A percentile compares a stretch with the other conserved stretches of the same genome.
These are phyloP conservation scores for Grifola frondosa DNA, from an alignment of 1,284 basidiomycete species.

Conservation along the genomic window DNA sequence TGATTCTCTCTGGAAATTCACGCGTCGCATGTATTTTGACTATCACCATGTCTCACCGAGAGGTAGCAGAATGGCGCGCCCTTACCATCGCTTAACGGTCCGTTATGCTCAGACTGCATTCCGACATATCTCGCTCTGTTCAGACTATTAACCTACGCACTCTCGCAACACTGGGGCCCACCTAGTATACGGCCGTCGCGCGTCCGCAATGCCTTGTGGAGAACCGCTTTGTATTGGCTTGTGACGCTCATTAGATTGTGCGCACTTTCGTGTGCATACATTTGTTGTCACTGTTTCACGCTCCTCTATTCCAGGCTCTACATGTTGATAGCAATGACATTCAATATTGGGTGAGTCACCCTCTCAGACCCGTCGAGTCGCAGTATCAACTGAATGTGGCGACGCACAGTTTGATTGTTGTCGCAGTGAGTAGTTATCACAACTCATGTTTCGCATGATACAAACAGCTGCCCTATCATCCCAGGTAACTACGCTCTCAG, in stretches of 20 bases:
- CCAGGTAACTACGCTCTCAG: slow-evolving; percentile 55
- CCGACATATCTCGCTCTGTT: background rate
- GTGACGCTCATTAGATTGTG: slow-evolving; percentile 61
- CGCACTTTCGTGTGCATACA: slow-evolving; percentile 23
- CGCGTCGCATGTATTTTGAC: slow-evolving; percentile 47
- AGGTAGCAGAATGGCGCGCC: slow-evolving; percentile 40
- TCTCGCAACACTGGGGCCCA: slow-evolving; percentile 49
- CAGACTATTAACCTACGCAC: slow-evolving; percentile 52
- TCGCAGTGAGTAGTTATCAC: slow-evolving; percentile 43
- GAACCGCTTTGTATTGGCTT: slow-evolving; percentile 52
- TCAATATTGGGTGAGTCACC: slow-evolving; percentile 58
- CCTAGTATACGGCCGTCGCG: slow-evolving; percentile 39
- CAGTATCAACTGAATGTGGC: background rate
- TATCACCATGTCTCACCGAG: slow-evolving; percentile 49
- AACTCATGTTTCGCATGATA: background rate
- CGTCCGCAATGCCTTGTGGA: slow-evolving; percentile 49
- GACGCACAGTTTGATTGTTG: slow-evolving; percentile 46
- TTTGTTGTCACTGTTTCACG: slow-evolving; percentile 7
- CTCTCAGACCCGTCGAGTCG: background rate
- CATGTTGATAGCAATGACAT: slow-evolving; percentile 72
- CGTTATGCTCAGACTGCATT: background rate
- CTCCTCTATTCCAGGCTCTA: slow-evolving; percentile 45
- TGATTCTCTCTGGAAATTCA: slow-evolving; percentile 45
- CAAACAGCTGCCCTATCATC: background rate
- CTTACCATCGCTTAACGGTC: background rate